Conservation (phyloP, 441 rosid genomes). For the Gossypium schwendimanii region DNA sequence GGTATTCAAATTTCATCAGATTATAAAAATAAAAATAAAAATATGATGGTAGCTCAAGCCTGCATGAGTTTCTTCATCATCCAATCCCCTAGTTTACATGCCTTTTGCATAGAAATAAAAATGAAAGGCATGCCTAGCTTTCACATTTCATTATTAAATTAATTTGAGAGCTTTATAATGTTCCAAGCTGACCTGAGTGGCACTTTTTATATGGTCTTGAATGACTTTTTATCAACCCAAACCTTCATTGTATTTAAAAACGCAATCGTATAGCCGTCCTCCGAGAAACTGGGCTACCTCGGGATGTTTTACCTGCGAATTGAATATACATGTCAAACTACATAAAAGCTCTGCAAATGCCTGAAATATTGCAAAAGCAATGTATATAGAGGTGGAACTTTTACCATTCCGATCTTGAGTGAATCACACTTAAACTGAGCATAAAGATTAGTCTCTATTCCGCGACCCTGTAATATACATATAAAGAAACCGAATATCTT, state of each 20-base stretch:
- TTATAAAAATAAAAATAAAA: background rate
- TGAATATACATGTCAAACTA: slow-evolving; percentile 3
- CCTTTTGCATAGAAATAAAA: background rate
- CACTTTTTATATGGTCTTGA: too few species aligned
- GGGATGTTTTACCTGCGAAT: slow-evolving; percentile 76
- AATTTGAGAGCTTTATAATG: background rate
- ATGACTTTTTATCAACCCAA: slow-evolving; percentile 14
- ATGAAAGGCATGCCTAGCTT: background rate
- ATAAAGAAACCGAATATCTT: background rate
- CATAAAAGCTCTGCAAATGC: background rate
- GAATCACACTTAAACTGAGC: slow-evolving; percentile 97
- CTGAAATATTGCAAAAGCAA: slow-evolving; percentile 5
- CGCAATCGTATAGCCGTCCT: slow-evolving; percentile 90
- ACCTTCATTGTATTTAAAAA: slow-evolving; percentile 77
- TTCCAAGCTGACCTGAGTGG: background rate
- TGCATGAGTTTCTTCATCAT: background rate
- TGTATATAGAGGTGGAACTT: background rate
- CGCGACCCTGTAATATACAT: slow-evolving; percentile 63
- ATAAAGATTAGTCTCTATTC: slow-evolving; percentile 90
- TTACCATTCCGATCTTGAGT: slow-evolving; percentile 92
- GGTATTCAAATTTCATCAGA: background rate
- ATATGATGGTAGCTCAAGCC: background rate
- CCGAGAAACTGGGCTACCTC: slow-evolving; percentile 97
- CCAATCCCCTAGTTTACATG: background rate
- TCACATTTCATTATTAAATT: background rate